phyloP scores from a whole-genome alignment of 441 rosid species.

The Populus trichocarpa region DNA sequence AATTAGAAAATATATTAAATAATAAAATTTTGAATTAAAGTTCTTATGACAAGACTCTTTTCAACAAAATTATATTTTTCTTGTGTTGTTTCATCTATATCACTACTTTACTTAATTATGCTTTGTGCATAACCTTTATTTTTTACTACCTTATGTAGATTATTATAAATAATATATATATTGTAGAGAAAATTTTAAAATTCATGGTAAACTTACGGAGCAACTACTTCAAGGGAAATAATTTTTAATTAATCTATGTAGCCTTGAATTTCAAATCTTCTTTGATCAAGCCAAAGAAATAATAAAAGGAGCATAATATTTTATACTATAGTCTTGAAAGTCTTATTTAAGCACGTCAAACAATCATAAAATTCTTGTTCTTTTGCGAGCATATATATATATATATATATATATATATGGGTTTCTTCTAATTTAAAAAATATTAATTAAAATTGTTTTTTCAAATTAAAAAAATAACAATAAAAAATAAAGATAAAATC shows the following conservation, averaged over 20 bases:
- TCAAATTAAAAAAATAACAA: no score
- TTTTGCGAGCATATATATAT: not conserved
- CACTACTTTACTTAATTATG: not conserved
- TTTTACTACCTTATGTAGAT: no score
- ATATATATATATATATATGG: no score
- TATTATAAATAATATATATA: no score
- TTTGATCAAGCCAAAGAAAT: not conserved
- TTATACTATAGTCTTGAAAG: not conserved
- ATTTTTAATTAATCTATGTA: not conserved
- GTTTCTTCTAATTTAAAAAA: no score
- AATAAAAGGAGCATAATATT: no score
- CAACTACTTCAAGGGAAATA: not conserved
- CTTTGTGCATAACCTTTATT: no score
- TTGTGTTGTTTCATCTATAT: not conserved
- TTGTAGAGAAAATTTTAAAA: not conserved
- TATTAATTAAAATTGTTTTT: no score
- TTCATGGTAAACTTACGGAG: not conserved
- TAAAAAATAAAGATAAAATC: no score
- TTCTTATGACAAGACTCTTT: not conserved
- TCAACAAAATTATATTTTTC: not conserved
- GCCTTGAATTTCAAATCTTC: not conserved
- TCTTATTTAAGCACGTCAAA: not conserved
- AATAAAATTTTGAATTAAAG: no score
- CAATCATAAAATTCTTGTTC: not conserved
- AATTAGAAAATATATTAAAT: no score